These are phyloP conservation scores for Microstegium vimineum DNA, from an alignment of 176 grass and related monocot genomes.

Conservation along the genomic window DNA sequence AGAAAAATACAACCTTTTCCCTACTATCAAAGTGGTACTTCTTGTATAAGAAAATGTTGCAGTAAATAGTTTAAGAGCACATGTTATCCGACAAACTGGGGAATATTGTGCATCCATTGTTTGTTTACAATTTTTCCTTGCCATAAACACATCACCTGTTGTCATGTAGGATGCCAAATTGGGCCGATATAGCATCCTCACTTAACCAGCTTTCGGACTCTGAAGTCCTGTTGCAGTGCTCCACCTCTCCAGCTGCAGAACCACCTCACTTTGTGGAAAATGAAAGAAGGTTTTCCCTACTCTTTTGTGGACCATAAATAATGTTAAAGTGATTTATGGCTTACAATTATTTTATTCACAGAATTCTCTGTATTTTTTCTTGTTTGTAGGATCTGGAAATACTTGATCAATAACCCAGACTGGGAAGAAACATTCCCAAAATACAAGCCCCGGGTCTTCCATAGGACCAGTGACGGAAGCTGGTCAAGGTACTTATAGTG, in stretches of 20 bases:
- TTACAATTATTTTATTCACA: not conserved
- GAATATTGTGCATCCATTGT: not conserved
- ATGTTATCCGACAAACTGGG: not conserved
- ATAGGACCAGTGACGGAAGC: conserved; percentile 40
- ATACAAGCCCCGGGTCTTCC: conserved; percentile 56
- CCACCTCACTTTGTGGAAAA: conserved; percentile 86
- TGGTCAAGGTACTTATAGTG: conserved; percentile 53
- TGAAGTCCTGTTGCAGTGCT: conserved; percentile 69
- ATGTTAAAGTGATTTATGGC: not conserved
- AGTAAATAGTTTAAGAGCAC: no score
- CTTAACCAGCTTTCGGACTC: conserved; percentile 55
- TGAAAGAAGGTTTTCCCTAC: conserved; percentile 62
- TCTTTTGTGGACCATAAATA: not conserved
- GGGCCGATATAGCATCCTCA: conserved; percentile 45
- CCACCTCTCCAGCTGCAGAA: conserved; percentile 83
- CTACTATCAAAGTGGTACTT: not conserved
- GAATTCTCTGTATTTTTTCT: not conserved
- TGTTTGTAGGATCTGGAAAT: conserved; percentile 75
- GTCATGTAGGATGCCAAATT: conserved; percentile 54
- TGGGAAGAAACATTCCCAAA: conserved; percentile 68
- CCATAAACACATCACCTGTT: conserved; percentile 19
- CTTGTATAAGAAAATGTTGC: not conserved
- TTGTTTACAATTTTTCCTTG: not conserved
- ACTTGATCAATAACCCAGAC: conserved; percentile 72
- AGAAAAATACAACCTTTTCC: no score